These are phyloP conservation scores for Mycosphaerella sp. DNA, from an alignment of 2,329 filamentous ascomycete species.

Conservation along the genomic window DNA sequence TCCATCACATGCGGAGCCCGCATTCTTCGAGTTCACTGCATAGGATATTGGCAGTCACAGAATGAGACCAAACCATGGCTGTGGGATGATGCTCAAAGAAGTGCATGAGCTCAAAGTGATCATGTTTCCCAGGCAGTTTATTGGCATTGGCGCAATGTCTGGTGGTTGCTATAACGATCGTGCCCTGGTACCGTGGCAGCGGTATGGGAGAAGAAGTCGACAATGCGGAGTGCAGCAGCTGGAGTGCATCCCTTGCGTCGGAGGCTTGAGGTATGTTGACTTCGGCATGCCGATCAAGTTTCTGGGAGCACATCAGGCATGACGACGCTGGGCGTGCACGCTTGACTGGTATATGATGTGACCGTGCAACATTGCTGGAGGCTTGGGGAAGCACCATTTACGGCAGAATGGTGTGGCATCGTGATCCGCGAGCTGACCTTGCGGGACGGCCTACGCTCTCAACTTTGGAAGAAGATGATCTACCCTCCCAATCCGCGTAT, in stretches of 20 bases:
- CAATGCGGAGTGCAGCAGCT: not conserved
- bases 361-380: not conserved
- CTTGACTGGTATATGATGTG: not conserved
- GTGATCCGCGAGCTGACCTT: not conserved
- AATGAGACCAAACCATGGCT: not conserved
- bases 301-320: not conserved
- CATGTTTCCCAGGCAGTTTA: not conserved
- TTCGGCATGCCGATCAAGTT: constrained; percentile 6
- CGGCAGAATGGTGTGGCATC: not conserved
- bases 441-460: not conserved
- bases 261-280: constrained; percentile 1
- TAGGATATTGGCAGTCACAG: not conserved
- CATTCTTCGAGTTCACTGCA: not conserved
- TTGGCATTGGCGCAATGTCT: constrained; percentile 1
- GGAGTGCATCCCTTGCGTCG: not conserved
- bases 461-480: not conserved
- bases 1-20: not conserved
- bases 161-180: not conserved
- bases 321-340: not conserved
- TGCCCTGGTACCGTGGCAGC: not conserved
- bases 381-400: not conserved
- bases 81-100: not conserved
- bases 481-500: too few relatives aligned
- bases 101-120: not conserved
- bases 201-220: not conserved